Percentiles rank a stretch among this genome's conserved stretches.
Conservation (phyloP, 1,284 basidiomycete species). For the Pisolithus thermaeus region DNA sequence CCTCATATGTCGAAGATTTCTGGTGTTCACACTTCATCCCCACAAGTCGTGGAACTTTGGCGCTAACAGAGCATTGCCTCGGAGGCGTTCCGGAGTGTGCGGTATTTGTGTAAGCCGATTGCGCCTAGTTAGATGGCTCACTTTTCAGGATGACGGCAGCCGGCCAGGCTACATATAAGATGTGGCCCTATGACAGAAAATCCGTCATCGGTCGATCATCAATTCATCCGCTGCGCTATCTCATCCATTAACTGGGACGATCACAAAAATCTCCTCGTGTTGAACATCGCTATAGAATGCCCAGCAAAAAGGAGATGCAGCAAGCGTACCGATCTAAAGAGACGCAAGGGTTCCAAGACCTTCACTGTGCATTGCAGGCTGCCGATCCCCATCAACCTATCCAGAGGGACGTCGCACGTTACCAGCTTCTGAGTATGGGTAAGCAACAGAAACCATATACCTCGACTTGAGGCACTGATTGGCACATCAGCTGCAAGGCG, state of each 20-base stretch:
- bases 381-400: conserved; percentile 21
- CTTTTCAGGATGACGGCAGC: too few relatives aligned
- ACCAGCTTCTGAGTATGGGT: conserved; percentile 25
- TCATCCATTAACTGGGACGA: neutral
- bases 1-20: too few relatives aligned
- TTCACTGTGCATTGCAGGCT: conserved; percentile 21
- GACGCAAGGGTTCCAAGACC: conserved; percentile 26
- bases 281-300: neutral
- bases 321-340: conserved; percentile 29
- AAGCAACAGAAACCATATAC: neutral
- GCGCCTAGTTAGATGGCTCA: too few relatives aligned
- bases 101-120: too few relatives aligned
- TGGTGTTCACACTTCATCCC: too few relatives aligned
- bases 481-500: conserved; percentile 1
- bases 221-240: neutral
- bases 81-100: too few relatives aligned
- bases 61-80: too few relatives aligned
- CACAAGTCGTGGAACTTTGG: too few relatives aligned
- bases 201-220: neutral
- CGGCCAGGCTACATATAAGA: too few relatives aligned
- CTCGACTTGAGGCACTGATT: neutral
- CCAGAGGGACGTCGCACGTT: conserved; percentile 25
- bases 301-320: conserved; percentile 23
- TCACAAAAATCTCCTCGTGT: neutral
- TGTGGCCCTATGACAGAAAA: too few relatives aligned